Percentiles rank a stretch among this genome's conserved stretches.
Conservation (phyloP, 805 yeast genomes). For the Zygosaccharomyces lentus region DNA sequence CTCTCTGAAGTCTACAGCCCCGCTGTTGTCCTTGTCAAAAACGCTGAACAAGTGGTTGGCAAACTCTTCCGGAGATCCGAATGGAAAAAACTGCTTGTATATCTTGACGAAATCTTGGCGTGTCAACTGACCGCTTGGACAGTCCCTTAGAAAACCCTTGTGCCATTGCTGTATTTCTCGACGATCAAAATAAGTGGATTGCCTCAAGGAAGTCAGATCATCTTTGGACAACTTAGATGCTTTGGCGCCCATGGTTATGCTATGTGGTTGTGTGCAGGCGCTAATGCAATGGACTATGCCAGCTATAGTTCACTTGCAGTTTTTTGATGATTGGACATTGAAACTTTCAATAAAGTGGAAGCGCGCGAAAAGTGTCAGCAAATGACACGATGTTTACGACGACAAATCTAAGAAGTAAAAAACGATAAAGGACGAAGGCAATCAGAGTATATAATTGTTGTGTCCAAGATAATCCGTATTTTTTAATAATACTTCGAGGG, state of each 20-base stretch:
- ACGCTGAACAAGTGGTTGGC: slow-evolving; percentile 84
- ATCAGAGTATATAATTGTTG: too few relatives aligned
- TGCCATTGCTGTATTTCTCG: slow-evolving; percentile 98
- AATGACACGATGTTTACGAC: not conserved
- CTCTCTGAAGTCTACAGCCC: slow-evolving; percentile 84
- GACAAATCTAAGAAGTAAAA: not conserved
- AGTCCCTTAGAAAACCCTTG: slow-evolving; percentile 90
- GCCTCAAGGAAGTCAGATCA: slow-evolving; percentile 75
- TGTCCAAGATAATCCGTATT: not conserved
- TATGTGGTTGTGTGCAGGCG: not conserved
- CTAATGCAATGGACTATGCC: not conserved
- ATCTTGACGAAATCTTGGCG: slow-evolving; percentile 86
- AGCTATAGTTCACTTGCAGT: not conserved
- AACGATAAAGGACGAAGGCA: too few relatives aligned
- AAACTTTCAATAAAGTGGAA: not conserved
- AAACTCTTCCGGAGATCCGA: slow-evolving; percentile 93
- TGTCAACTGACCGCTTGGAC: slow-evolving; percentile 84
- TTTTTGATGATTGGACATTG: not conserved
- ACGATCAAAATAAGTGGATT: slow-evolving; percentile 85
- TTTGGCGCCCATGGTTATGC: slow-evolving; percentile 75
- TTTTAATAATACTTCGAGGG: too few relatives aligned
- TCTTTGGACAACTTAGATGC: slow-evolving; percentile 90
- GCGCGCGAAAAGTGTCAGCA: not conserved
- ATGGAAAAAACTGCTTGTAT: slow-evolving; percentile 95
- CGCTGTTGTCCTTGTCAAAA: slow-evolving; percentile 77